Evolutionary conservation across 2,329 filamentous ascomycete species (phyloP), one percentile per base, ranked within the genome.

Genomic region (Talaromyces sp.): DNA sequence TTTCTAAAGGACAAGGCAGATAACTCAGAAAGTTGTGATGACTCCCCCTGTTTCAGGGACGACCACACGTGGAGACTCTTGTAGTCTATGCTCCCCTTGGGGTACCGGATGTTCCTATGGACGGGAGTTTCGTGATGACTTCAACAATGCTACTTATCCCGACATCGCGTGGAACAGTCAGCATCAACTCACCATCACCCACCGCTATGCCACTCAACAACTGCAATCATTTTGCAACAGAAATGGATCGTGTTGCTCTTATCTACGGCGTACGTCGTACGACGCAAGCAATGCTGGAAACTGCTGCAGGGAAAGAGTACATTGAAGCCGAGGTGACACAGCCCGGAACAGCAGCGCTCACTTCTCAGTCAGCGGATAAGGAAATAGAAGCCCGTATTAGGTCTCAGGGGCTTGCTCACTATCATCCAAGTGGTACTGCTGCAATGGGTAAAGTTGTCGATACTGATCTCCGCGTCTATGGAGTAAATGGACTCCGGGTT

Each of bases 221-320:
- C 46, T 67, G 68, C 0, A 70, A 71, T 41, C 70, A 70, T 37
- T 69, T 64, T 28, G 62, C 63, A 1, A 70, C 67, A 1, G 65
- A 69, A 35, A 53, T 65, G 15, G 40, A 43, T 7, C 21, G 40
- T 6, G 40, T 21, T 15, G 39, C 22, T 21, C 19, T 41, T 3
- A 17, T 17, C 39, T 17, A 17, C 22, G 39, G 39, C 13, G 22
- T 41, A 5, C 39, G 39, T 10, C 39, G 22, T 17, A 11, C 22
- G 19, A 41, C 39, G 1, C 10, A 11, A 7, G 19, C 64, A 4
- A 43, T 66, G 25, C 43, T 58, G 9, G 61, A 63, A 8, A 60
- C 62, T 2, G 21, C 56, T 1, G 64, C 36, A 17, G 51, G 54
- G 13, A 31, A 62, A 41, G 62, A 62, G 1, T 43, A 62, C 4